Base-by-base conservation (phyloP, 352 stramenopile species). In the Aphanomyces stellatus region DNA sequence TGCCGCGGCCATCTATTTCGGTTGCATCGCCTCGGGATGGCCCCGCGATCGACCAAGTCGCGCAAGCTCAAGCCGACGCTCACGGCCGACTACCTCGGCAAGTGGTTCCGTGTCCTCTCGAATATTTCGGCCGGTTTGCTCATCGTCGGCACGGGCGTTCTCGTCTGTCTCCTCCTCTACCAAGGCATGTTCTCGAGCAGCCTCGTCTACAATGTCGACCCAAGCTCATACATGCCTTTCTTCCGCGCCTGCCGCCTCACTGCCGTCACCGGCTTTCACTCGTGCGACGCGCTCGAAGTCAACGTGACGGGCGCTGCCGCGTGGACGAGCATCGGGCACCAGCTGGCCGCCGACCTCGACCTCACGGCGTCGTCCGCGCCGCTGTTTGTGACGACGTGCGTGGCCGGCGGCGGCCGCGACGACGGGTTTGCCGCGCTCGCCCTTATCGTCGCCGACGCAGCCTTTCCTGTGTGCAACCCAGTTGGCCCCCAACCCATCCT, bases 151-250 rank as follows among this genome's bases (percentile, higher is more conserved):
- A 64, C 55, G 22, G 55, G 31, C 2, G 25, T 64, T n/a, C 28
- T 64, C 31, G 37, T 64, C 8, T 27, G 5, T 17, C 37, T 64
- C 11, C 40, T 64, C 1, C 37, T 64, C 17, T 53, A 27, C 1
- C 35, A 64, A 49, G 55, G 55, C n/a, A 64, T 64, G 55, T 64
- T 64, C 27, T 28, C 49, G 19, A 64, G 55, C 37, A 22, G 19
- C 0, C 13, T 0, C 0, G 22, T 57, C 33, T 35, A 15, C 1
- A 2, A 15, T 7, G 22, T 57, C 13, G 11, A 15, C 13, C 49
- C 10, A 33, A 24, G 33, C 49, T 34, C 8, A 25, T 64, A 35
- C 33, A 35, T 10, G 15, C 35, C 34, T 6, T 27, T 49, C n/a
- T 33, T 24, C 25, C 13, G 25, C 15, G 28, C 55, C 3, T 64